Evolutionary conservation across 306 rosid genomes (phyloP), one percentile per base, ranked within the genome.

Genomic region (Carpinus fangiana): DNA sequence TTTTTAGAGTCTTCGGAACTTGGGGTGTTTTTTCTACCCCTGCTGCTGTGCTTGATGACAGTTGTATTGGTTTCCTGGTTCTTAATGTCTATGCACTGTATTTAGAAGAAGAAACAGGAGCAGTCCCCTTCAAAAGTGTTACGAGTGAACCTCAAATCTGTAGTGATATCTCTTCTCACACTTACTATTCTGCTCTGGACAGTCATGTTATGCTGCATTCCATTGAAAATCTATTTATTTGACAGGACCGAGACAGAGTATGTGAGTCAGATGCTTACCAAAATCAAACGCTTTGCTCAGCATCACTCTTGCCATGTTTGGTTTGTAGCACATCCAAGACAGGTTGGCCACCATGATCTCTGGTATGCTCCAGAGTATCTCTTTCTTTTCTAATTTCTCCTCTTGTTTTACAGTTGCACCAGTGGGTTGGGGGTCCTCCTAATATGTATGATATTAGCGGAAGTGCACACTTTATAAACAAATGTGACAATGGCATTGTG

Each of bases 281-380:
- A 85, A 83, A 79, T 95, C 77, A 95, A 92, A 81, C 87, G 98
- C 84, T 95, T 95, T 81, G 98, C 98, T 65, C 98, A 92, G 61
- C 92, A 90, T 90, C 97, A 91, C 56, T 87, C 93, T 65, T 91
- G 98, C 84, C 98, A 91, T 87, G 98, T 95, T 82, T 95, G 97
- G 98, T 95, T 95, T 81, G 98, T 95, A 38, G 98, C 98, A 71
- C 98, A 95, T 85, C 98, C 97, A 53, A 83, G 89, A 74, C 98
- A 95, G 98, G 98, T 95, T 79, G 52, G 86, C 73, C 67, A 4
- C 69, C 41, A 56, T 45, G 34, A 34, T 70, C 56, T 2, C 52
- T 23, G 31, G 69, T 59, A 75, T 8, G 72, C 72, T 51, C 45
- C 3, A 62, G 31, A 34, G 71, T 73, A 2, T 75, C 78, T 45